Base-by-base conservation (phyloP, 2,329 filamentous ascomycete species). In the Nannizziopsis barbatae region DNA sequence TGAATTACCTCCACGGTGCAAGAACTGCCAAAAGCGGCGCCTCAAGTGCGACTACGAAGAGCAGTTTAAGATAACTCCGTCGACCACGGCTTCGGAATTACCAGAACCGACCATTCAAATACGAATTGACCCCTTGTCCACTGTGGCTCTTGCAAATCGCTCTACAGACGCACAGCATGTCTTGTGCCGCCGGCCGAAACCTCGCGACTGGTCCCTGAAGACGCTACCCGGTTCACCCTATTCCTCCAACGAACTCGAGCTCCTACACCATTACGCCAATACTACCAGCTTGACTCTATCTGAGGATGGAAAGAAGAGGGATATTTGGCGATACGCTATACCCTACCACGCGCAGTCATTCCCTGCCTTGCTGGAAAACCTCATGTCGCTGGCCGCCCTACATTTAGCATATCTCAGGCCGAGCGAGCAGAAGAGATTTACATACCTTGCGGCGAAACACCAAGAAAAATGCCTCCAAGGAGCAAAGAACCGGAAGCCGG, bases 251-350 rank as follows among this genome's bases (percentile, higher is more conserved):
- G 68, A 71, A 49, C 54, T 70, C n/a, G 65, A 70, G 50, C 56
- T 71, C 15, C 61, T 71, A 44, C 65, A 71, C 51, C 60, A 63
- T 48, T 71, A 65, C 50, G 62, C 62, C 7, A 64, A 59, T 7
- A 50, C 55, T 11, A 63, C 61, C 30, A 63, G 62, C 38, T 51
- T 47, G 39, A 58, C 57, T 1, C 47, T 60, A 3, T 54, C 57
- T 3, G 40, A 51, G 9, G 46, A 53, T 22, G 32, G 36, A 11
- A 37, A 45, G 18, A 56, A 52, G 30, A 20, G 37, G n/a, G 44
- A 47, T 35, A 50, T 55, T 2, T 59, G 58, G 55, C 54, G 50
- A 22, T 47, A n/a, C 12, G 40, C 48, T 8, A 52, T 60, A 7
- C 56, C 55, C 7, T 51, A 55, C 30, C 50, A 55, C 40, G 57